Evolutionary conservation across 2,329 filamentous ascomycete species (phyloP), one percentile per base, ranked within the genome.

Genomic region (Arthrinium puccinioides): DNA sequence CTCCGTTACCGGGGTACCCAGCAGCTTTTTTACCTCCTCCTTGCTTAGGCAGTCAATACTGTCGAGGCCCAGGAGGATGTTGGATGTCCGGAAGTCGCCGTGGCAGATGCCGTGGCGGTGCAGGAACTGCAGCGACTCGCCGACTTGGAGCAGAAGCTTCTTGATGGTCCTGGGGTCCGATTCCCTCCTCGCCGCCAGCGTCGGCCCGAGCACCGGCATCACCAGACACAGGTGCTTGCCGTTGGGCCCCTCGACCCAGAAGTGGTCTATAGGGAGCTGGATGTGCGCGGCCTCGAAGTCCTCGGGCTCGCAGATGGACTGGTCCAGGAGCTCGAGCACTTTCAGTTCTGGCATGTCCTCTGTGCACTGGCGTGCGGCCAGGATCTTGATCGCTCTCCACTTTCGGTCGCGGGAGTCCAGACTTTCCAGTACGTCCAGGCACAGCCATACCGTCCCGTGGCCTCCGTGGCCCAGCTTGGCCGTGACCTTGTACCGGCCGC

Each of bases 401-500:
- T 34, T 34, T 5, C 4, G 5, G 18, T n/a, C n/a, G 5, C 15
- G 14, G 5, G 11, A 5, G 26, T 34, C 39, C 6, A 13, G 6
- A 21, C 5, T 2, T 13, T 15, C 31, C 6, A 6, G 13, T 11
- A 20, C 31, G 11, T 33, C 31, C n/a, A 23, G 14, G 9, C 27
- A 37, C 11, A 41, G 31, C 39, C 39, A 41, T 9, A 41, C 35
- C 4, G 39, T 41, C 1, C 25, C 30, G 19, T 21, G 25, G 4
- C 31, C 30, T 1, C 39, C 39, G 9, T 27, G 15, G 9, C 39
- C 39, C 8, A 38, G 30, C 21, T 41, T 38, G 20, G 29, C 30
- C 16, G 38, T 16, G 6, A 38, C 30, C 21, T 41, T 25, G 26
- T 26, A 35, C 9, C 26, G 25, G 15, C 14, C 11, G 16, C 21